Base-by-base conservation (phyloP, 768 basidiomycete species). In the Rubroboletus pulcherrimus region DNA sequence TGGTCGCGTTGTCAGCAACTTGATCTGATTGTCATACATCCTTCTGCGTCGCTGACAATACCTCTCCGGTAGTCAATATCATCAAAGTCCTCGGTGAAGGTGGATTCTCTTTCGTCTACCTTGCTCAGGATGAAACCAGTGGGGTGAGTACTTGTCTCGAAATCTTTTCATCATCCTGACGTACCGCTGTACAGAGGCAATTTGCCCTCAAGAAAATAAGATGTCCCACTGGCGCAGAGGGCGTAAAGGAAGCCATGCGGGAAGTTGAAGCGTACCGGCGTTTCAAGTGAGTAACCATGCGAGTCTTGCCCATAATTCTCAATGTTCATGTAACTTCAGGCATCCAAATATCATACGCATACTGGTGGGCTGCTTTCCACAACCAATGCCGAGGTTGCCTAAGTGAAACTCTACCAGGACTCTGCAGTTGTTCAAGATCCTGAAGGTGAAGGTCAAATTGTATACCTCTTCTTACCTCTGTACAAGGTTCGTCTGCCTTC, bases 161-260 rank as follows among this genome's bases (percentile, higher is more conserved):
- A 5, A 10, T 6, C 3, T n/a, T n/a, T 11, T 56, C 5, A 33
- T 42, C 26, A 1, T 53, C 26, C 38, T 46, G 38, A 49, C 40
- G 19, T 17, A 33, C 19, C 19, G 19, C 41, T 51, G 35, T 66
- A 1, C 71, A 93, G 83, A 81, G 94, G 59, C 84, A 91, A 77
- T 98, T 96, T 64, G 97, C 97, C 0, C 77, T 99, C 59, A 99
- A 99, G 78, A 98, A 97, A 75, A 95, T 97, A 67, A 81, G 93
- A 42, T 95, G 93, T 77, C 93, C 92, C 1, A 88, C 87, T 40
- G 93, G 93, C 8, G 77, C 82, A 7, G 93, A 96, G 52, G 87
- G 86, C 10, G 93, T 98, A 54, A 87, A 88, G 65, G 91, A 93
- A 68, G 91, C 86, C 5, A 87, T 93, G 89, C 78, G 85, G 48